Percentiles rank a stretch among this genome's conserved stretches.
phyloP scores from a whole-genome alignment of 2,329 filamentous ascomycete species.

The Pezicula radicicola region DNA sequence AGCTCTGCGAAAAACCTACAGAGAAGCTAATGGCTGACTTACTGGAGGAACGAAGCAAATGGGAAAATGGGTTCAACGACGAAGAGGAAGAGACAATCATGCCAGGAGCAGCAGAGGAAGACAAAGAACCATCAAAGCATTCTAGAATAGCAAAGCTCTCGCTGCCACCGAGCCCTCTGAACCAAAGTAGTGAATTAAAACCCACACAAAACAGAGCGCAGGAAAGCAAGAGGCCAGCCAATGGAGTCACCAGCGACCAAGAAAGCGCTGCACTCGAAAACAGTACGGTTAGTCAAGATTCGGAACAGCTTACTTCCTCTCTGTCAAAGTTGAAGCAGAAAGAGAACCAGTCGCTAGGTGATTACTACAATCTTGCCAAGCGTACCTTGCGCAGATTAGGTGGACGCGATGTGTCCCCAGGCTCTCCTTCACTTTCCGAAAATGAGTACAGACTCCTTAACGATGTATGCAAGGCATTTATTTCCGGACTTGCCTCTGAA shows the following conservation, averaged over 20 bases:
- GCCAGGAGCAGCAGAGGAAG: constrained; percentile 29
- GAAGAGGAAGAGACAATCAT: constrained; percentile 26
- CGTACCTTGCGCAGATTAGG: constrained; percentile 24
- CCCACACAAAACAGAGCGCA: neutral
- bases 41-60: constrained; percentile 63
- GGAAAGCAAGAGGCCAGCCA: neutral
- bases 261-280: neutral
- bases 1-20: constrained; percentile 73
- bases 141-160: neutral
- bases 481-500: constrained; percentile 49
- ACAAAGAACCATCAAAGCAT: constrained; percentile 1
- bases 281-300: neutral
- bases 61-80: constrained; percentile 57
- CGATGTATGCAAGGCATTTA: constrained; percentile 49
- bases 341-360: constrained; percentile 21
- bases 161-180: neutral
- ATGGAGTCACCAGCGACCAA: neutral
- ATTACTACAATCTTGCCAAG: constrained; percentile 28
- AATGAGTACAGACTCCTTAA: constrained; percentile 47
- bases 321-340: constrained; percentile 24
- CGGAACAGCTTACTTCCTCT: neutral
- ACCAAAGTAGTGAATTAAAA: neutral
- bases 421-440: constrained; percentile 16
- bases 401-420: constrained; percentile 22
- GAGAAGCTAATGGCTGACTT: constrained; percentile 58